phyloP scores from a whole-genome alignment of 805 yeast genomes.

The Isabelozyma gotoi region DNA sequence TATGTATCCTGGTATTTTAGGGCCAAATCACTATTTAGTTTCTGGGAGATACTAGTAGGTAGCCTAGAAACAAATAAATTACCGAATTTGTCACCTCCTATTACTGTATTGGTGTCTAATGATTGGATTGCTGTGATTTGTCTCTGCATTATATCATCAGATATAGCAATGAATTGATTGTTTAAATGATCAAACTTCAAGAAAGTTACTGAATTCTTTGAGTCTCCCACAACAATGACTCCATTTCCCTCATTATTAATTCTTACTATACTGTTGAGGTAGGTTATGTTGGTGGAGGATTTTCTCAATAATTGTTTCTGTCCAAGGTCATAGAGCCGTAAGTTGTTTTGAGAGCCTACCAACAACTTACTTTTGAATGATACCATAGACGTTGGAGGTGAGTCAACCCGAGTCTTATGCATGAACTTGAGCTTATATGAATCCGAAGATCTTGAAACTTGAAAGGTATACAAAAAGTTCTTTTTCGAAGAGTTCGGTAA shows the following conservation, averaged over 20 bases:
- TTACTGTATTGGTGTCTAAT: constrained; percentile 73
- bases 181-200: constrained; percentile 48
- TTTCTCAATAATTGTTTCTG: constrained; percentile 74
- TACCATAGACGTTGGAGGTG: constrained; percentile 46
- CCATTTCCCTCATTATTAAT: constrained; percentile 50
- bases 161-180: constrained; percentile 59
- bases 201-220: constrained; percentile 61
- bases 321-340: constrained; percentile 74
- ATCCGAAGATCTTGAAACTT: constrained; percentile 28
- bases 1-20: constrained; percentile 27
- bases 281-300: constrained; percentile 47
- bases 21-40: constrained; percentile 50
- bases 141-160: constrained; percentile 68
- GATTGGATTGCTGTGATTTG: constrained; percentile 59
- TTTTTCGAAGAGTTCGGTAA: constrained; percentile 24
- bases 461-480: constrained; percentile 37
- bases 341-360: constrained; percentile 51
- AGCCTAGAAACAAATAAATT: constrained; percentile 68
- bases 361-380: constrained; percentile 59
- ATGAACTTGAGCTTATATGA: constrained; percentile 37
- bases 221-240: constrained; percentile 71
- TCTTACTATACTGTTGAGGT: constrained; percentile 50
- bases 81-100: constrained; percentile 89
- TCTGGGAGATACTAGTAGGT: constrained; percentile 46
- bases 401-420: constrained; percentile 61